Evolutionary conservation across 1,139 yeast species (phyloP).

Genomic region (Suzukiozyma palmioleophila): DNA sequence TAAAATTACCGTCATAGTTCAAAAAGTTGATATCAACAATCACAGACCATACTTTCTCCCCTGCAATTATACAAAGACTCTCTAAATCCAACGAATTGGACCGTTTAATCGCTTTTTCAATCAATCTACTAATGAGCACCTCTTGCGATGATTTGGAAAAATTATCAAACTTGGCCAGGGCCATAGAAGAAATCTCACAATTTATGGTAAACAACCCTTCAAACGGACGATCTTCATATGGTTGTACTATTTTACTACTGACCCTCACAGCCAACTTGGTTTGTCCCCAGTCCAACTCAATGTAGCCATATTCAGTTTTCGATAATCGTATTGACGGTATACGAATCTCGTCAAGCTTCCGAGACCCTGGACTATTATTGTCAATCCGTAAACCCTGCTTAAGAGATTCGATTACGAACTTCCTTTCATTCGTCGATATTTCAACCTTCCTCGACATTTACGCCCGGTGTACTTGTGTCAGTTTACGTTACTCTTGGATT

Average conservation of each 20-base stretch:
- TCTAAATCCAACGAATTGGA: conserved; percentile 90
- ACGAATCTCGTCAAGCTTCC: conserved; percentile 61
- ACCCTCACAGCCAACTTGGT: conserved; percentile 75
- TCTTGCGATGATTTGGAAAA: conserved; percentile 75
- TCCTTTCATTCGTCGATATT: conserved; percentile 61
- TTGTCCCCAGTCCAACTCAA: conserved; percentile 69
- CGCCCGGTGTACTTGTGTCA: not conserved
- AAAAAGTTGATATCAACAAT: conserved; percentile 87
- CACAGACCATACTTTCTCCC: conserved; percentile 84
- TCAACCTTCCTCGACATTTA: conserved; percentile 54
- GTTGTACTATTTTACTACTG: conserved; percentile 74
- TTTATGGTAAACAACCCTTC: conserved; percentile 85
- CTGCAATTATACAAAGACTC: conserved; percentile 85
- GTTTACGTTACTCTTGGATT: no score
- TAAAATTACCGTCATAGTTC: conserved; percentile 87
- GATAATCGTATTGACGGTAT: conserved; percentile 61
- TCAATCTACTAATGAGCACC: conserved; percentile 67
- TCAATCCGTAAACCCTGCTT: conserved; percentile 63
- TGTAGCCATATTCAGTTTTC: conserved; percentile 68
- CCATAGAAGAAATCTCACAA: conserved; percentile 88
- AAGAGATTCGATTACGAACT: conserved; percentile 59
- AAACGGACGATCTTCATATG: conserved; percentile 88
- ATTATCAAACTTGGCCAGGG: conserved; percentile 77
- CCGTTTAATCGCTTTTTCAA: conserved; percentile 87
- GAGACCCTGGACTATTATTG: conserved; percentile 28